Percentiles rank a stretch among this genome's conserved stretches.
Conservation (phyloP, 164 flowering plant species). For the Vitis amurensis region DNA sequence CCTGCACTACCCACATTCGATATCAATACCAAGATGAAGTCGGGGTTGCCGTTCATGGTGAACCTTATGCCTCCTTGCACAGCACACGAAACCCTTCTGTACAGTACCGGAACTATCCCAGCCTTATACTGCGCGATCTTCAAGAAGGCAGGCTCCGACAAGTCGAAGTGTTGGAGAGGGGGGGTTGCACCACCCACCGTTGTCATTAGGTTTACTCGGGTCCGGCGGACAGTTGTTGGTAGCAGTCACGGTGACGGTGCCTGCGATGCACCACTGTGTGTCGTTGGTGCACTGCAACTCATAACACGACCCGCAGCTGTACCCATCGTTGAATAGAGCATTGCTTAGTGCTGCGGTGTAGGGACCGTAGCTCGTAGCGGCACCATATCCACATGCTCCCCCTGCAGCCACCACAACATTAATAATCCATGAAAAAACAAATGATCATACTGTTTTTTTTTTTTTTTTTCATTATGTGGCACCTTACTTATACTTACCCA, state of each 20-base stretch:
- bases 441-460: too few relatives aligned
- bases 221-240: slow-evolving; percentile 62
- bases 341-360: slow-evolving; percentile 24
- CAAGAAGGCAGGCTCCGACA: slow-evolving; percentile 58
- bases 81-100: slow-evolving; percentile 51
- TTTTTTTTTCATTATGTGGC: too few relatives aligned
- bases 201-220: slow-evolving; percentile 38
- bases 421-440: too few relatives aligned
- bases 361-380: slow-evolving; percentile 28
- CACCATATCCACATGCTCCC: slow-evolving; percentile 29
- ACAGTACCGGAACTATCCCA: slow-evolving; percentile 57
- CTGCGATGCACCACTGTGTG: slow-evolving; percentile 44
- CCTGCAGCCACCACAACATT: slow-evolving; percentile 3
- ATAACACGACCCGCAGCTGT: slow-evolving; percentile 30
- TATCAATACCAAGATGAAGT: slow-evolving; percentile 57
- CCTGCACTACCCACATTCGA: slow-evolving; percentile 63
- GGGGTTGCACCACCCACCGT: slow-evolving; percentile 73
- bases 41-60: slow-evolving; percentile 61
- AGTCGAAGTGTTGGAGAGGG: slow-evolving; percentile 56
- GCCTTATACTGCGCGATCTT: slow-evolving; percentile 54
- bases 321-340: slow-evolving; percentile 19
- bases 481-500: slow-evolving; percentile 23
- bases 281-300: slow-evolving; percentile 43
- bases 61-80: slow-evolving; percentile 63
- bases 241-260: slow-evolving; percentile 47